Base-by-base conservation (phyloP, 2,329 filamentous ascomycete species). In the Lachnellula subtilissima region DNA sequence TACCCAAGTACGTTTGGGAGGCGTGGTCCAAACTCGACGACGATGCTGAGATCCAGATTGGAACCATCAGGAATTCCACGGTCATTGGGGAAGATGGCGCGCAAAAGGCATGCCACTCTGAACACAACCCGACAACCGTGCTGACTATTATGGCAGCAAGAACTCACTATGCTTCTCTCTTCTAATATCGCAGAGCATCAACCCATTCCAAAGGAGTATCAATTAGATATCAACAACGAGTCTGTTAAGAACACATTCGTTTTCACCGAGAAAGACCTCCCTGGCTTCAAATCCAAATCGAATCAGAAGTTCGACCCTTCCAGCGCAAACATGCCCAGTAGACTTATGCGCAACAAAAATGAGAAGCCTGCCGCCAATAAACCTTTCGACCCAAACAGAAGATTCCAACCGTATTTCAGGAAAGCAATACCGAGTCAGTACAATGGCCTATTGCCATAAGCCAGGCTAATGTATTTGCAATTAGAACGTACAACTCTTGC, bases 251-350 rank as follows among this genome's bases (percentile, higher is more conserved):
- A 96, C 72, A 94, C 91, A 19, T 96, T 88, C 70, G 78, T 97
- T 55, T 99, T 99, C 69, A 91, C 88, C 42, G 94, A 99, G 73
- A 91, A 96, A 71, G 91, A 97, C 67, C 80, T 96, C 22, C 89
- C 91, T 0, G 89, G 89, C 39, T 91, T 85, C 74, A 82, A 82
- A 64, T 76, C 76, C 17, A 81, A 79, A 70, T 81, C 81, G 67
- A 81, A 78, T 65, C 73, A 74, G 48, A 76, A 79, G 50, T 76
- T 78, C n/a, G 79, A 83, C 52, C 79, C 80, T 8, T 74, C 81
- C 3, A 80, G 78, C 46, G 79, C 77, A 17, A 80, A 84, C 52
- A 83, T 87, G 57, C 84, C 84, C 4, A 73, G 78, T 5, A 78
- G 82, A 37, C 73, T 86, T 25, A 69, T 63, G 57, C 70, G 64